Evolutionary conservation across 345 rosid genomes (phyloP).

Genomic region (Boechera divaricarpa): DNA sequence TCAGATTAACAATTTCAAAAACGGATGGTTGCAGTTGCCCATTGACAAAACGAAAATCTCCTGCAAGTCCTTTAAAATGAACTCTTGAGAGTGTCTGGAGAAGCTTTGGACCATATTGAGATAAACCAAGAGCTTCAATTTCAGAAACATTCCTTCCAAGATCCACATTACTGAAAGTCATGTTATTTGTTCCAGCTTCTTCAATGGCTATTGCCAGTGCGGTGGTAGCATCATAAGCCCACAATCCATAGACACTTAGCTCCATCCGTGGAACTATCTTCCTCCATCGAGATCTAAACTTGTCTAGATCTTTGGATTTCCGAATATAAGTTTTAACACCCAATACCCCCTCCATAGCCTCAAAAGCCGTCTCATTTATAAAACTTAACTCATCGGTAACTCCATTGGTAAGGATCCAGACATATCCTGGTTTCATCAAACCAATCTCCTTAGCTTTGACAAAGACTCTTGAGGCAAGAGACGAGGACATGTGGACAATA

Average conservation of each 20-base stretch:
- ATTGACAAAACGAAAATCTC: conserved; percentile 45
- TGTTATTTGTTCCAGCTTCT: conserved; percentile 39
- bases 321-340: conserved; percentile 32
- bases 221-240: conserved; percentile 60
- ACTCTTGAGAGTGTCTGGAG: conserved; percentile 40
- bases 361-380: conserved; percentile 8
- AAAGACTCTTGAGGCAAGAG: conserved; percentile 52
- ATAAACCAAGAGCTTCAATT: conserved; percentile 52
- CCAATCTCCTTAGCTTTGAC: conserved; percentile 54
- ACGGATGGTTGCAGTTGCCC: conserved; percentile 46
- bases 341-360: conserved; percentile 48
- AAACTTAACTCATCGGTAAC: conserved; percentile 33
- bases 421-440: conserved; percentile 58
- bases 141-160: conserved; percentile 39
- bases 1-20: conserved; percentile 55
- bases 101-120: conserved; percentile 52
- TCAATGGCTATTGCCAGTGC: conserved; percentile 63
- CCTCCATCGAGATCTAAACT: conserved; percentile 48
- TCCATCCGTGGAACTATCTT: conserved; percentile 34
- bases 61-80: conserved; percentile 52
- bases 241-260: conserved; percentile 46
- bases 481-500: conserved; percentile 49
- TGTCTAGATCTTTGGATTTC: conserved; percentile 24
- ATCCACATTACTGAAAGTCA: conserved; percentile 34
- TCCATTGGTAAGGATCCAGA: conserved; percentile 55